Percentiles rank a stretch among this genome's conserved stretches.
These are phyloP conservation scores for Eucalyptus decipiens DNA, from an alignment of 345 rosid species.

Conservation along the genomic window DNA sequence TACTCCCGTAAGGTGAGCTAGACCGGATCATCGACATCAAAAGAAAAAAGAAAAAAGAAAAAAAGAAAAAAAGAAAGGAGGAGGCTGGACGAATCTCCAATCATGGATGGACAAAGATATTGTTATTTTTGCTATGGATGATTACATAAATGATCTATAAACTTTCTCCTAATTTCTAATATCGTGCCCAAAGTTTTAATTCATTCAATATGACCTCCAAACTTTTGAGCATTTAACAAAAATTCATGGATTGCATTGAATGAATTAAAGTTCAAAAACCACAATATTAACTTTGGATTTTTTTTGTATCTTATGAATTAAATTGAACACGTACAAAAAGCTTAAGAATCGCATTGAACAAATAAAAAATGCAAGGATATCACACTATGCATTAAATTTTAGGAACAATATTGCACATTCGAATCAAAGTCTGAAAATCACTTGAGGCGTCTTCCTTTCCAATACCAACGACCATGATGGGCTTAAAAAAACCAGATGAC, in stretches of 20 bases:
- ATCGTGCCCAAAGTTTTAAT: background rate
- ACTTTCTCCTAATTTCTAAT: fast-evolving
- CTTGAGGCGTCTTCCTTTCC: fast-evolving
- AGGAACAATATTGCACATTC: background rate
- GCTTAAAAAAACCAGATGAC: background rate
- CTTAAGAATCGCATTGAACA: fast-evolving
- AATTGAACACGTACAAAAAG: fast-evolving
- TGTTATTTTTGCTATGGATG: background rate
- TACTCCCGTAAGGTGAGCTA: too few relatives aligned
- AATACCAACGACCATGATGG: background rate
- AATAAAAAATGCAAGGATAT: background rate
- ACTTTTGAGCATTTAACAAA: background rate
- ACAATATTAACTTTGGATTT: background rate
- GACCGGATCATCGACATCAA: too few relatives aligned
- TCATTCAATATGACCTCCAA: fast-evolving
- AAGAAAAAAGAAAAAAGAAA: too few relatives aligned
- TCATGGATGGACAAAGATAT: fast-evolving
- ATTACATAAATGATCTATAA: background rate
- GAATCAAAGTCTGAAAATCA: background rate
- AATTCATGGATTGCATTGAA: fast-evolving
- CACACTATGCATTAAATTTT: background rate
- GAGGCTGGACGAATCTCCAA: background rate
- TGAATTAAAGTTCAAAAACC: background rate
- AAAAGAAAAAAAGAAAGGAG: background rate
- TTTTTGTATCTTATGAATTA: background rate